Base-by-base conservation (phyloP, 495 filamentous ascomycete genomes). In the Neurospora tetraspora region DNA sequence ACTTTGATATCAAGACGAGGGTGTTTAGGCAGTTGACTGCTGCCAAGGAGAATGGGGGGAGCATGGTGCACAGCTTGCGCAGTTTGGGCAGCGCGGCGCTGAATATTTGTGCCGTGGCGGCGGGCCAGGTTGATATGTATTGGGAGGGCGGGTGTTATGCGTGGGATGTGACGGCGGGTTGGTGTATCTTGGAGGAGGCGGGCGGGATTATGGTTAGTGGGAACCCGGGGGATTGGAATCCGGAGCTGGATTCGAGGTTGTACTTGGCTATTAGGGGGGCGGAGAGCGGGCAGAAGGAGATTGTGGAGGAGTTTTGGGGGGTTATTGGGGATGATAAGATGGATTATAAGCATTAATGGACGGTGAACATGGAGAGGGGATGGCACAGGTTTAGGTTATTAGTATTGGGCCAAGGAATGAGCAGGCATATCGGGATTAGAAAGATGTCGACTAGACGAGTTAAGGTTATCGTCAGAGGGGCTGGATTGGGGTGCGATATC, bases 141-240 rank as follows among this genome's bases (percentile, higher is more conserved):
- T 98, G 95, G 94, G 94, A 98, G 77, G 93, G 92, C 16, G 94
- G 95, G 9, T 95, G 92, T 79, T 97, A 93, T 91, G 93, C 92
- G 37, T 97, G 94, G 94, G 94, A 98, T 83, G 93, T 97, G 14
- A 92, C 91, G 75, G 94, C 95, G 9, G 95, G 90, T 0, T 97
- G 94, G 95, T 90, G 94, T 39, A 92, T 98, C 75, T 82, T 98
- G 20, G 84, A 83, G 27, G 95, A 98, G 82, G 92, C 94, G 0
- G 95, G 94, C 0, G 94, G 94, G 2, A 86, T 90, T 43, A 89
- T 97, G 79, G 93, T 88, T 4, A 88, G 90, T 77, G 92, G 90
- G 5, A 96, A 94, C 78, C 89, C 90, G 0, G 93, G 91, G 4
- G 86, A 86, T 73, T 96, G 93, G 94, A 84, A 92, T 43, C 84